Conservation (phyloP, 345 rosid genomes). For the Populus ilicifolia region DNA sequence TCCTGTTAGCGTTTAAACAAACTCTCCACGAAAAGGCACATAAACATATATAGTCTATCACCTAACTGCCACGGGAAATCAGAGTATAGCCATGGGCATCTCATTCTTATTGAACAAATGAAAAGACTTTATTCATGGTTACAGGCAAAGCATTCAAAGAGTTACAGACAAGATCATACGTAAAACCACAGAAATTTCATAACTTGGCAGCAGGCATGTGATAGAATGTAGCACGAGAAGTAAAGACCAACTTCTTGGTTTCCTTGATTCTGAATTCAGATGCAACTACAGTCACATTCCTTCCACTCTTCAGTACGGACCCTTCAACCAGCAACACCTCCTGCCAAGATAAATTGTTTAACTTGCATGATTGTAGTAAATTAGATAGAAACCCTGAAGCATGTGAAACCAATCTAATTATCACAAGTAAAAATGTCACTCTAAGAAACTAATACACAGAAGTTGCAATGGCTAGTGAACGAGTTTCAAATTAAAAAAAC, state of each 20-base stretch:
- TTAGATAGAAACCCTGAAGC: neutral
- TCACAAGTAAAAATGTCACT: neutral
- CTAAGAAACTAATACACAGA: neutral
- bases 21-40: neutral
- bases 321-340: slow-evolving; percentile 53
- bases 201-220: slow-evolving; percentile 49
- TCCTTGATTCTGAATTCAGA: slow-evolving; percentile 53
- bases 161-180: neutral
- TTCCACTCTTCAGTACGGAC: slow-evolving; percentile 64
- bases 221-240: slow-evolving; percentile 64
- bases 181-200: slow-evolving; percentile 18
- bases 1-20: neutral
- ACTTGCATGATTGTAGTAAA: neutral
- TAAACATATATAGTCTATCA: neutral
- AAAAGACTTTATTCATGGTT: neutral
- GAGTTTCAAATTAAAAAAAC: neutral
- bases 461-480: neutral
- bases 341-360: slow-evolving; percentile 20
- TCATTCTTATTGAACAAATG: neutral
- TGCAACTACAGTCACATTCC: slow-evolving; percentile 55
- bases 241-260: slow-evolving; percentile 43
- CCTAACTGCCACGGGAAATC: neutral
- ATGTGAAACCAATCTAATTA: neutral
- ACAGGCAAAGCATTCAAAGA: neutral
- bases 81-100: neutral